phyloP scores from a whole-genome alignment of 2,329 filamentous ascomycete genomes.

The Colletotrichum sp. region DNA sequence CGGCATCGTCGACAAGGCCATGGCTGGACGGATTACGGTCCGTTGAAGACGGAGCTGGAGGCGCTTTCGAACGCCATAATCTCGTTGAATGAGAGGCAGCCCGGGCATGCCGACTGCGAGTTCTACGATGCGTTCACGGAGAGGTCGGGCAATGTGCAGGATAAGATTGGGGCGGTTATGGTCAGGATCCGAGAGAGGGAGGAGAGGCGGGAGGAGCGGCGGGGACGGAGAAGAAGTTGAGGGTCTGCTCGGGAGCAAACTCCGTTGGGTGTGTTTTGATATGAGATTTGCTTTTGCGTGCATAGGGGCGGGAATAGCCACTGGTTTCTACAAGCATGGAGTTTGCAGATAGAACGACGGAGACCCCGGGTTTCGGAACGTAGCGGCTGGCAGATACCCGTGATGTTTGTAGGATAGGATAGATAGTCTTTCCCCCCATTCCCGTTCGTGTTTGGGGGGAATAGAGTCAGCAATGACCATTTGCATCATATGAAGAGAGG shows the following conservation, averaged over 20 bases:
- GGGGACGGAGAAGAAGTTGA: background rate
- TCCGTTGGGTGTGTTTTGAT: background rate
- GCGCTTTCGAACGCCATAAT: constrained; percentile 14
- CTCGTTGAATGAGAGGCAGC: constrained; percentile 14
- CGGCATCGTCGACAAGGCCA: background rate
- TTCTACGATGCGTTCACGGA: constrained; percentile 21
- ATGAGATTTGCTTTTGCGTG: background rate
- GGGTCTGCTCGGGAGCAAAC: background rate
- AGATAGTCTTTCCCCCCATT: background rate
- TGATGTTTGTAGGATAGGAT: background rate
- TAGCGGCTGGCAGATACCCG: background rate
- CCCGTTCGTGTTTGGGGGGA: background rate
- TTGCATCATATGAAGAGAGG: background rate
- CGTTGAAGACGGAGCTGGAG: constrained; percentile 10
- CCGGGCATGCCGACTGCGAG: constrained; percentile 17
- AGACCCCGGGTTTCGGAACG: background rate
- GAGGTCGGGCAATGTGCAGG: constrained; percentile 15
- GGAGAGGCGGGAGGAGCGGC: constrained; percentile 8
- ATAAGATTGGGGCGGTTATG: constrained; percentile 11
- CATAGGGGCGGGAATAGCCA: background rate
- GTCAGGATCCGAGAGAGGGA: constrained; percentile 18
- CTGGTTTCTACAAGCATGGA: background rate
- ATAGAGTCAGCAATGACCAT: constrained; percentile 1
- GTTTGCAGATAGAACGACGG: background rate
- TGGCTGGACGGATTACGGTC: constrained; percentile 1